phyloP scores from a whole-genome alignment of 176 grass and related monocot genomes.

The bread wheat (Triticum aestivum) region IWGSC_CS_RefSeq_v2.1 NC_057794.1:15442369-15442868 shows the following conservation, averaged over 20 bases:
- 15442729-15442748: too few relatives aligned
- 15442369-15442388: background rate
- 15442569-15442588: too few relatives aligned
- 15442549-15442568: too few relatives aligned
- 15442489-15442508: background rate
- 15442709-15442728: too few relatives aligned
- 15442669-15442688: too few relatives aligned
- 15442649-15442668: too few relatives aligned
- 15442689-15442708: too few relatives aligned
- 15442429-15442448: background rate
- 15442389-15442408: background rate
- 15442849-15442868: background rate
- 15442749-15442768: too few relatives aligned
- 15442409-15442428: background rate
- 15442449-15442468: background rate
- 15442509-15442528: background rate
- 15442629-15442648: too few relatives aligned
- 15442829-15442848: background rate
- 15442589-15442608: too few relatives aligned
- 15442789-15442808: background rate
- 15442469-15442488: background rate
- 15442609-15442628: too few relatives aligned
- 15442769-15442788: background rate
- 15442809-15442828: background rate
- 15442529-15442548: too few relatives aligned